phyloP scores from a whole-genome alignment of 2,329 filamentous ascomycete genomes.

The Keithomyces neogunnii region DNA sequence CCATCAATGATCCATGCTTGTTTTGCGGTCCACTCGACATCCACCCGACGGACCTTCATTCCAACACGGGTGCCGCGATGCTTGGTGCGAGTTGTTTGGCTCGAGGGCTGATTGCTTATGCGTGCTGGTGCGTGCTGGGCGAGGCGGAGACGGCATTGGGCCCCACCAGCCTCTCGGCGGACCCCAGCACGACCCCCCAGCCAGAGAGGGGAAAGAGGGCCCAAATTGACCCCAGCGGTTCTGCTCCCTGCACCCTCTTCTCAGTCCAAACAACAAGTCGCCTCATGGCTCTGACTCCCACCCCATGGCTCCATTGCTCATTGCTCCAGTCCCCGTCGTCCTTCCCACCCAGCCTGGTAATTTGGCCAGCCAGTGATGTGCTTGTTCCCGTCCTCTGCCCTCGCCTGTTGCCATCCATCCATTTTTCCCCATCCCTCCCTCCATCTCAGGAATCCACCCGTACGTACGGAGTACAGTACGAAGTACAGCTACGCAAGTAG shows the following conservation, averaged over 20 bases:
- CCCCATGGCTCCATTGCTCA: neutral
- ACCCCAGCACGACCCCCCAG: neutral
- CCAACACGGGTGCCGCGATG: neutral
- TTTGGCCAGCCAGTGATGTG: neutral
- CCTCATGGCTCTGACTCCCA: too few species aligned
- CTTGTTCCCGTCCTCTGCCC: neutral
- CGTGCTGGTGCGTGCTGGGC: too few species aligned
- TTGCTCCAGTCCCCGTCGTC: neutral
- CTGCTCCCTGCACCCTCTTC: neutral
- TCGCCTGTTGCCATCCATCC: neutral
- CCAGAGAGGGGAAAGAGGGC: neutral
- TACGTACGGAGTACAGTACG: neutral
- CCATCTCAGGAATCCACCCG: neutral
- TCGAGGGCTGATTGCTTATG: too few species aligned
- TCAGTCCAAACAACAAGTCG: neutral
- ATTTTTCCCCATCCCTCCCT: neutral
- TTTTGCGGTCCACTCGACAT: neutral
- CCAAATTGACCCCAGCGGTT: constrained; percentile 1
- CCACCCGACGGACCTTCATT: constrained; percentile 1
- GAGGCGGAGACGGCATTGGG: neutral
- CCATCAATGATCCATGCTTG: neutral
- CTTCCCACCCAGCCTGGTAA: neutral
- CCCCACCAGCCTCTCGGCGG: neutral
- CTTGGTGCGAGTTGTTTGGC: neutral
- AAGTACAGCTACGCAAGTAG: neutral